Percentiles rank a stretch among this genome's conserved stretches.
These are phyloP conservation scores for Phycomyces blakesleeanus DNA, from an alignment of 192 early-diverging fungal genomes.

Conservation along the genomic window DNA sequence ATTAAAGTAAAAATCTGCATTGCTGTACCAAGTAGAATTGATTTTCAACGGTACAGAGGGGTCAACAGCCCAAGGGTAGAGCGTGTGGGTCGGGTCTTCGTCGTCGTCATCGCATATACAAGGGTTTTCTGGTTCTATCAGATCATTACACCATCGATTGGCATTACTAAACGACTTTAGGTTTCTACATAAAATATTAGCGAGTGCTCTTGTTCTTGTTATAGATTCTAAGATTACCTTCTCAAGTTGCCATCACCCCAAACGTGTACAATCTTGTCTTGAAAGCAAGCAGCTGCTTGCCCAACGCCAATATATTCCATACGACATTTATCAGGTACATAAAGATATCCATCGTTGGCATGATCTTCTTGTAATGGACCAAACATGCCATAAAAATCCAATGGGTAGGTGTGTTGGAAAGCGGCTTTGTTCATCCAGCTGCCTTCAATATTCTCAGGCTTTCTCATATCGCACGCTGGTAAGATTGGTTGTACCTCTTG, in stretches of 20 bases:
- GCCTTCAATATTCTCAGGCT: conserved; percentile 10
- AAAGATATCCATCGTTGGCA: conserved; percentile 13
- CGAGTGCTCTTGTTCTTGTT: not conserved
- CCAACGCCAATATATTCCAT: conserved; percentile 25
- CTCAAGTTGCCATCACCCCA: conserved; percentile 30
- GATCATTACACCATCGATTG: conserved; percentile 29
- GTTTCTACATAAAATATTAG: conserved; percentile 11
- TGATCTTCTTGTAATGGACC: conserved; percentile 25
- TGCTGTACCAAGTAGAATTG: conserved; percentile 21
- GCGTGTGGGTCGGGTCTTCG: not conserved
- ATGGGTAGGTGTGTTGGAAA: conserved; percentile 18
- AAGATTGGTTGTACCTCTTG: not conserved
- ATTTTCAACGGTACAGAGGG: conserved; percentile 16
- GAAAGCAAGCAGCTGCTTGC: conserved; percentile 22
- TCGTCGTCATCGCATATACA: conserved; percentile 28
- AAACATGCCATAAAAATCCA: conserved; percentile 36
- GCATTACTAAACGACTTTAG: conserved; percentile 20
- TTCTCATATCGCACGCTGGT: conserved; percentile 6
- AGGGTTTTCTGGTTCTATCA: not conserved
- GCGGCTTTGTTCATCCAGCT: conserved; percentile 23
- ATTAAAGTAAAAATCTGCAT: conserved; percentile 20
- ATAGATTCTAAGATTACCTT: conserved; percentile 13
- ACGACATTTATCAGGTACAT: conserved; percentile 28
- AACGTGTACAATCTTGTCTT: conserved; percentile 24
- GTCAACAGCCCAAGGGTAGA: conserved; percentile 18